Conservation (phyloP, 2,329 filamentous ascomycete genomes). For the Alternaria gansuensis region DNA sequence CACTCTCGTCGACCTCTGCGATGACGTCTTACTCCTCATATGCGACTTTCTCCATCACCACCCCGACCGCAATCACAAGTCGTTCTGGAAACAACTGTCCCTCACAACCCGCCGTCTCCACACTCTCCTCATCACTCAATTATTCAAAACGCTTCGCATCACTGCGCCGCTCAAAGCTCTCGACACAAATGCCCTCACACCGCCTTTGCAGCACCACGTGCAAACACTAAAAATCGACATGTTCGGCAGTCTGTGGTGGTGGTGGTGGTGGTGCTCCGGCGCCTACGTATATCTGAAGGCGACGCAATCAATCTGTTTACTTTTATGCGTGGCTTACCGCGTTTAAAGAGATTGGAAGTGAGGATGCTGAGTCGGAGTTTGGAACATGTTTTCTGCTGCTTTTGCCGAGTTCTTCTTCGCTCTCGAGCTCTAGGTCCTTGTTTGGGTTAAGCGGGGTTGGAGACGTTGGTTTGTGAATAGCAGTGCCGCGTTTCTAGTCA, state of each 20-base stretch:
- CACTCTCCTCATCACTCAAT: slow-evolving; percentile 15
- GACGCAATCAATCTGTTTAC: slow-evolving; percentile 29
- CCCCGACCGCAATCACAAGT: neutral
- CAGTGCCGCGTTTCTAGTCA: neutral
- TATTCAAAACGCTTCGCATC: slow-evolving; percentile 29
- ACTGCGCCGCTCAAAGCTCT: slow-evolving; percentile 27
- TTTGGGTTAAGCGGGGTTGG: neutral
- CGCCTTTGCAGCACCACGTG: slow-evolving; percentile 15
- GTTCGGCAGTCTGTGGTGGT: slow-evolving; percentile 33
- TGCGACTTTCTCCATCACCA: slow-evolving; percentile 19
- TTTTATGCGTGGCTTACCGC: slow-evolving; percentile 15
- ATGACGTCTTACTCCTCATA: slow-evolving; percentile 31
- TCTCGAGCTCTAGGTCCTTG: neutral
- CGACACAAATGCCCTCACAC: neutral
- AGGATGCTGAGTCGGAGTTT: slow-evolving; percentile 34
- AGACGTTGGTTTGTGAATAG: neutral
- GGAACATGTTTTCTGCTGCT: slow-evolving; percentile 27
- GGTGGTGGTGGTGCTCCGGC: slow-evolving; percentile 34
- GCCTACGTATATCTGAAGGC: slow-evolving; percentile 22
- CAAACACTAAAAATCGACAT: slow-evolving; percentile 28
- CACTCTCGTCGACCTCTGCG: slow-evolving; percentile 24
- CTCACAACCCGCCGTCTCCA: slow-evolving; percentile 24
- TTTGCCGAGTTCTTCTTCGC: slow-evolving; percentile 7
- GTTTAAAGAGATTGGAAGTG: slow-evolving; percentile 22
- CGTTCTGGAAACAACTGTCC: slow-evolving; percentile 23